These are phyloP conservation scores for Camillea tinctor DNA, from an alignment of 2,329 filamentous ascomycete species.

Conservation along the genomic window DNA sequence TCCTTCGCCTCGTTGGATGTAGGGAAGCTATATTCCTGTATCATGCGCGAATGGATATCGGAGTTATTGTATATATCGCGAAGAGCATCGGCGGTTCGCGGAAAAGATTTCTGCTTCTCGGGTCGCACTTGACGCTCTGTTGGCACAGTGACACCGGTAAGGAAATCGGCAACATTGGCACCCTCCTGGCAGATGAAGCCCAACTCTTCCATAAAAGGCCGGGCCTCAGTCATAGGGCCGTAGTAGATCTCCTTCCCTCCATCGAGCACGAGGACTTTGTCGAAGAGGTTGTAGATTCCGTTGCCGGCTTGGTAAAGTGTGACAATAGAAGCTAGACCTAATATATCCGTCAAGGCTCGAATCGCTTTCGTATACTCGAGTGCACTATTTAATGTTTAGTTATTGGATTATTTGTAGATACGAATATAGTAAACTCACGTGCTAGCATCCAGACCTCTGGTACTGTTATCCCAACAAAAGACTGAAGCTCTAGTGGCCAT, in stretches of 20 bases:
- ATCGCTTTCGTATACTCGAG: conserved; percentile 65
- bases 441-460: conserved; percentile 62
- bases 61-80: conserved; percentile 50
- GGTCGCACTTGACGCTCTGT: conserved; percentile 55
- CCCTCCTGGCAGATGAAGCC: conserved; percentile 71
- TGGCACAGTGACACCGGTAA: conserved; percentile 70
- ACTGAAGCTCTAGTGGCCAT: conserved; percentile 58
- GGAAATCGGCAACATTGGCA: conserved; percentile 72
- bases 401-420: not conserved
- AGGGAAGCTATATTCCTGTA: conserved; percentile 34
- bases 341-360: conserved; percentile 65
- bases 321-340: conserved; percentile 58
- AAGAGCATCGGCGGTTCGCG: conserved; percentile 63
- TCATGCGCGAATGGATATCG: conserved; percentile 37
- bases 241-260: conserved; percentile 72
- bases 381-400: conserved; percentile 35
- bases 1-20: conserved; percentile 36
- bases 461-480: conserved; percentile 74
- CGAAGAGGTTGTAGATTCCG: conserved; percentile 54
- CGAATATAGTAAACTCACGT: conserved; percentile 35
- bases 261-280: conserved; percentile 68
- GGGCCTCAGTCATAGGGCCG: conserved; percentile 61
- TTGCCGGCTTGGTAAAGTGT: conserved; percentile 65
- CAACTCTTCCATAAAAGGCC: conserved; percentile 66
- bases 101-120: conserved; percentile 57